Evolutionary conservation across 2,329 filamentous ascomycete genomes (phyloP), one percentile per base, ranked within the genome.

Genomic region (Pyrenophora seminiperda): DNA sequence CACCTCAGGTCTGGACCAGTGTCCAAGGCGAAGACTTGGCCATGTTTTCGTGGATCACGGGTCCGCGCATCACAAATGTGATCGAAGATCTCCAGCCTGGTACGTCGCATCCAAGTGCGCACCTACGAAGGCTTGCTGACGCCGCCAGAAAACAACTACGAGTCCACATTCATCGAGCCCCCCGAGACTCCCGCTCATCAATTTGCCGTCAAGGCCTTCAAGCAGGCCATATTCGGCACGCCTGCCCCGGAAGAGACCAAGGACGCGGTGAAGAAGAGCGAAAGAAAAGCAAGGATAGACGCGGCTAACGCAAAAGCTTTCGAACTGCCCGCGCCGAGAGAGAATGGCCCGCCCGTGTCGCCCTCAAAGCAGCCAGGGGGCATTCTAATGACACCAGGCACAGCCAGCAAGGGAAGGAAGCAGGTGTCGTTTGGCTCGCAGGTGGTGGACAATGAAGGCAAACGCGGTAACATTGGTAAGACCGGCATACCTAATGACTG

Each of bases 171-270:
- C 50, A 64, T 80, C 50, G 83, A 86, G 33, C 75, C 80, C 5
- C 84, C 83, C 41, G 83, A 86, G 58, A 87, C 85, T 1, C 85
- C 85, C 7, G 85, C 84, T 38, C 84, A 84, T 38, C 77, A 87
- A 17, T 88, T 88, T 66, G 84, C 84, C 14, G 81, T 86, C 47
- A 84, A 85, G 62, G 85, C 85, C 13, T 85, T 87, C 71, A 85
- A 83, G 62, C 83, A 84, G 53, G 82, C 83, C 34, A 72, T 88
- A 47, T 87, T 85, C 71, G 84, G 84, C 19, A 87, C 84, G 0
- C 84, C 84, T 11, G 79, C 80, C 17, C 78, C 79, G 9, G 75
- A 78, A 32, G 76, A 81, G 22, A 72, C 59, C 29, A 63, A 54
- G 24, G 57, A 64, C 18, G 44, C 51, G 10, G 48, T 51, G 1